A percentile compares a stretch with the other conserved stretches of the same genome.
These are phyloP conservation scores for Globisporangium paddicum DNA, from an alignment of 352 stramenopile genomes.

Conservation along the genomic window DNA sequence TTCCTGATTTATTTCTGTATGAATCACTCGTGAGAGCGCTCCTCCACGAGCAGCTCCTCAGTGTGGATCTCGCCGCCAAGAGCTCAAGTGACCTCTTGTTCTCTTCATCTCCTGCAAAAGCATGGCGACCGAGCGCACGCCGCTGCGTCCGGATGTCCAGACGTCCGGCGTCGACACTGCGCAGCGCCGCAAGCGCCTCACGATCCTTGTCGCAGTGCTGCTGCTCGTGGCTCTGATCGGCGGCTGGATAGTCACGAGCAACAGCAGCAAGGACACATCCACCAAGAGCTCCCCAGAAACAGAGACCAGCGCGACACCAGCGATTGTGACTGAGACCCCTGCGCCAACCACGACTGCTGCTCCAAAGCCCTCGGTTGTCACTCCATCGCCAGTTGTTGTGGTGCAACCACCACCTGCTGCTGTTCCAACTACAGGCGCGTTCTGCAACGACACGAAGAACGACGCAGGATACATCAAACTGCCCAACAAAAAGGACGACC, in stretches of 20 bases:
- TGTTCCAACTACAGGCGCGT: not conserved
- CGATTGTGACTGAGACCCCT: not conserved
- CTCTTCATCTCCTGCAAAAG: not conserved
- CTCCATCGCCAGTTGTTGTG: not conserved
- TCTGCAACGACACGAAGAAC: conserved; percentile 18
- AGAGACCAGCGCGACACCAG: not conserved
- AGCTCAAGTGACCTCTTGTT: not conserved
- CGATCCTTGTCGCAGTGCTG: not conserved
- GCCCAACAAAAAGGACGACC: conserved; percentile 33
- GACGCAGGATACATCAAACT: conserved; percentile 33
- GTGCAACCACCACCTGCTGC: not conserved
- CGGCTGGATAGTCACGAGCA: not conserved
- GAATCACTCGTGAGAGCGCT: too few species aligned
- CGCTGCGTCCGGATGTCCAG: conserved; percentile 4
- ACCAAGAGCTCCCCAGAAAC: not conserved
- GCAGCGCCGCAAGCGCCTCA: conserved; percentile 2
- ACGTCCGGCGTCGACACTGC: not conserved
- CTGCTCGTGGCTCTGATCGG: not conserved
- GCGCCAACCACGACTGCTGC: not conserved
- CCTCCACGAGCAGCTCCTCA: not conserved
- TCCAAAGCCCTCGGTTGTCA: not conserved
- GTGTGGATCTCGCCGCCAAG: not conserved
- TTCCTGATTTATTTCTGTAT: not conserved
- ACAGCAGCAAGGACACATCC: not conserved
- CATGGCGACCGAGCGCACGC: conserved; percentile 6